phyloP scores from a whole-genome alignment of 73 alveolate genomes.

The Breviolum minutum region DNA sequence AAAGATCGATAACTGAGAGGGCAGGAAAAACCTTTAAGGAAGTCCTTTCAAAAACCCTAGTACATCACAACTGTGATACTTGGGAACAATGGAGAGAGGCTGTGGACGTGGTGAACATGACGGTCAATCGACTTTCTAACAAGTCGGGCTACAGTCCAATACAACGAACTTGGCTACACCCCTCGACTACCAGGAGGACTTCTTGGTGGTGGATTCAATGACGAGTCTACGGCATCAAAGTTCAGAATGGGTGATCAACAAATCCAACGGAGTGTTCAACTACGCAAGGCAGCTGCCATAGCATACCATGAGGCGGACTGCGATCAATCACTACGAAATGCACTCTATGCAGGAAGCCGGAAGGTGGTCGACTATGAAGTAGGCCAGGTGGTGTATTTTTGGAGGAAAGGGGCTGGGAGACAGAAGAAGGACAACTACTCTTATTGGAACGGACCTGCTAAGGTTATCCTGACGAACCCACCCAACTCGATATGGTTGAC shows the following conservation, averaged over 20 bases:
- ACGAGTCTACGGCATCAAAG: not conserved
- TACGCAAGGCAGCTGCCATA: not conserved
- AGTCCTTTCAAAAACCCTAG: not conserved
- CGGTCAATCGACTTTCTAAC: not conserved
- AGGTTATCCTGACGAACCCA: not conserved
- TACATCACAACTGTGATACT: not conserved
- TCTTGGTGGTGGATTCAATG: not conserved
- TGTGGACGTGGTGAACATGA: not conserved
- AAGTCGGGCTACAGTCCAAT: not conserved
- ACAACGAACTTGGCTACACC: not conserved
- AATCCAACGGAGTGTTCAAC: not conserved
- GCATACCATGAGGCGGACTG: constrained; percentile 53
- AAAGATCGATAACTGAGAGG: not conserved
- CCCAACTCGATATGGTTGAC: not conserved
- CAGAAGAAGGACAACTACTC: not conserved
- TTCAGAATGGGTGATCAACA: not conserved
- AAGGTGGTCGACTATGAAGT: not conserved
- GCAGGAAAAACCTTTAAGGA: not conserved
- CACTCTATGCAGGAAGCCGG: not conserved
- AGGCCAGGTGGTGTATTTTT: constrained; percentile 37
- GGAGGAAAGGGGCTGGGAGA: not conserved
- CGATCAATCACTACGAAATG: not conserved
- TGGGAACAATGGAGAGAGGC: not conserved
- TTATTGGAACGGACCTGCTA: constrained; percentile 40
- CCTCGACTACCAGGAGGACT: not conserved